Evolutionary conservation across 495 filamentous ascomycete species (phyloP), one percentile per base, ranked within the genome.

Genomic region (Amphirosellinia nigrospora): DNA sequence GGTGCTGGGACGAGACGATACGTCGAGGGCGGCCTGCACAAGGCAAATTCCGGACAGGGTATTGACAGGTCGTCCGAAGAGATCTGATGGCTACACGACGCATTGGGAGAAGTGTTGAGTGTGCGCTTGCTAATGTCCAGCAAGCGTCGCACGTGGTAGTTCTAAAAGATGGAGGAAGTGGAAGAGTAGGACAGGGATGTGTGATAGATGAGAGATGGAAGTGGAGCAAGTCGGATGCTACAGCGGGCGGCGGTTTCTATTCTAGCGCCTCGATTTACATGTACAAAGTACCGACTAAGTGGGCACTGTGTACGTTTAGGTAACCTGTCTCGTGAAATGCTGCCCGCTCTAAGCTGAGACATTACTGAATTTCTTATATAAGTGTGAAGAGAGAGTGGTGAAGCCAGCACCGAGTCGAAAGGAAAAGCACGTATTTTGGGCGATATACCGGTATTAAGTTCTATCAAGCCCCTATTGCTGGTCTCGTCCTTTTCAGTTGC

Each of bases 11-110:
- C 62, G 70, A 70, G 68, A 73, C 64, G 64, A 45, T 63, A 70
- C 59, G 73, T 68, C 77, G 72, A 78, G 76, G 74, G 61, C 79
- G 80, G 75, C 71, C 78, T 75, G 76, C 72, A 70, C 82, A 79
- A 56, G 74, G 64, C 36, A 82, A 71, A 58, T 76, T 78, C 60
- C 82, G 82, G 72, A 79, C 80, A 68, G 78, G 78, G 63, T 71
- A 78, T 80, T 81, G 81, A 74, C 79, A 75, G 45, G 75, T 81
- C 74, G 83, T 81, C 76, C 83, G 80, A 70, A 83, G 73, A 67
- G 79, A 80, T 75, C 77, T 81, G 32, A 79, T 70, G 71, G 81
- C 81, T 71, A 78, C 79, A 75, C 83, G 83, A 79, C 82, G 82
- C 83, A 86, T 86, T 74, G 74, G 78, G 75, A 62, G 61, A 36